Conservation (phyloP, 495 filamentous ascomycete species). For the Stereocaulon alpinum region DNA sequence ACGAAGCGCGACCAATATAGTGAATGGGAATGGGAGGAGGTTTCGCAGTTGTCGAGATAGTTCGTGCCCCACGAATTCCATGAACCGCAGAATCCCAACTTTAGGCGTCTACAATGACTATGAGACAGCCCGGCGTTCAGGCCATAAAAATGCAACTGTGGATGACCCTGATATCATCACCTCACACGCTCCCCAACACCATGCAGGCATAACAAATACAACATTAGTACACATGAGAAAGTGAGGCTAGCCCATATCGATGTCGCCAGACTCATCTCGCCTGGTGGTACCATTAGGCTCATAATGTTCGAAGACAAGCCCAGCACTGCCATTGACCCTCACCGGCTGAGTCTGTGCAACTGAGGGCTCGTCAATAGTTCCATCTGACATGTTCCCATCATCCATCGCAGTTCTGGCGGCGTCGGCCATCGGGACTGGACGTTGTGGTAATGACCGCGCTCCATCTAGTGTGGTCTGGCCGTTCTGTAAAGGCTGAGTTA, state of each 20-base stretch:
- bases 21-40: too few relatives aligned
- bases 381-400: slow-evolving; percentile 13
- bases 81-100: too few relatives aligned
- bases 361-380: slow-evolving; percentile 1
- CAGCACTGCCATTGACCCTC: slow-evolving; percentile 12
- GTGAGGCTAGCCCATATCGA: slow-evolving; percentile 16
- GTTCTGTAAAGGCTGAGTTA: slow-evolving; percentile 36
- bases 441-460: slow-evolving; percentile 28
- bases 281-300: slow-evolving; percentile 17
- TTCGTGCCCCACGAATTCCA: too few relatives aligned
- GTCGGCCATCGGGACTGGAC: slow-evolving; percentile 12
- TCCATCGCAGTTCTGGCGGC: not conserved
- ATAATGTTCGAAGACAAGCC: slow-evolving; percentile 21
- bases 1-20: too few relatives aligned
- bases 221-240: not conserved
- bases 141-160: not conserved
- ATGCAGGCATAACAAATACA: not conserved
- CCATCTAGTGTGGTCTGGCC: slow-evolving; percentile 46
- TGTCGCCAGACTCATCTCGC: slow-evolving; percentile 17
- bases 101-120: not conserved
- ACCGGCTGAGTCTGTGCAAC: slow-evolving; percentile 4
- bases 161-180: not conserved
- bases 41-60: too few relatives aligned
- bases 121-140: not conserved
- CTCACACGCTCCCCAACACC: not conserved